Conservation (phyloP, 2,329 filamentous ascomycete species). For the Sphaerostilbella broomeana region DNA sequence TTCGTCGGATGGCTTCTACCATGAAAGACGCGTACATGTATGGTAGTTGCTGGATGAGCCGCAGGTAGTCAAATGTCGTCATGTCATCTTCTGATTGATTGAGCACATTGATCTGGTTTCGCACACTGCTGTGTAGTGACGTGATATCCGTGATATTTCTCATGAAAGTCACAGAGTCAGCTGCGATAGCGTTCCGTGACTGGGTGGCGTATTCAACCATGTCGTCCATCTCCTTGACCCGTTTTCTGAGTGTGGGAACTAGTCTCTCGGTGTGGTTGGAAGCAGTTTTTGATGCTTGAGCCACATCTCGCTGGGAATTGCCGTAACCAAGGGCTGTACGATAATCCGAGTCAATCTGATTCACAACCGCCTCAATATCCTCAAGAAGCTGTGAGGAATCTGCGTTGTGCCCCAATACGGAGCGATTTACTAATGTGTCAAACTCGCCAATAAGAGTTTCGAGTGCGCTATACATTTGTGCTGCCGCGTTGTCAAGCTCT, state of each 20-base stretch:
- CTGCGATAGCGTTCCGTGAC: constrained; percentile 61
- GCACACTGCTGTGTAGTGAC: constrained; percentile 63
- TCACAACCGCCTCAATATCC: constrained; percentile 79
- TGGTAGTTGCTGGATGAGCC: constrained; percentile 74
- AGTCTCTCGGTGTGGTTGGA: constrained; percentile 57
- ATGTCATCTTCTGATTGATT: constrained; percentile 69
- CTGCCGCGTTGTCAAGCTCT: constrained; percentile 54
- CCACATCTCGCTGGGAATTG: constrained; percentile 53
- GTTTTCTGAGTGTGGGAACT: constrained; percentile 50
- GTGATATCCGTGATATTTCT: constrained; percentile 76
- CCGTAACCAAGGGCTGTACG: constrained; percentile 66
- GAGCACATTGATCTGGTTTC: constrained; percentile 63
- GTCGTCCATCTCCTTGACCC: constrained; percentile 54
- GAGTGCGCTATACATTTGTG: constrained; percentile 55
- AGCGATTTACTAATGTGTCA: constrained; percentile 50
- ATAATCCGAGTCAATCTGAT: constrained; percentile 82
- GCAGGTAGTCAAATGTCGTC: constrained; percentile 73
- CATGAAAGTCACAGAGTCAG: constrained; percentile 67
- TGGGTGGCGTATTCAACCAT: constrained; percentile 54
- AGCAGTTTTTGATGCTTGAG: constrained; percentile 57
- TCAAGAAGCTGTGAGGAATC: constrained; percentile 65
- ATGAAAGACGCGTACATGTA: constrained; percentile 85
- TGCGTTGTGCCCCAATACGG: constrained; percentile 48
- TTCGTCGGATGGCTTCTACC: constrained; percentile 75
- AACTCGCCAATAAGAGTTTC: constrained; percentile 57